phyloP scores from a whole-genome alignment of 352 stramenopile genomes.

The Discostella stelligera region DNA sequence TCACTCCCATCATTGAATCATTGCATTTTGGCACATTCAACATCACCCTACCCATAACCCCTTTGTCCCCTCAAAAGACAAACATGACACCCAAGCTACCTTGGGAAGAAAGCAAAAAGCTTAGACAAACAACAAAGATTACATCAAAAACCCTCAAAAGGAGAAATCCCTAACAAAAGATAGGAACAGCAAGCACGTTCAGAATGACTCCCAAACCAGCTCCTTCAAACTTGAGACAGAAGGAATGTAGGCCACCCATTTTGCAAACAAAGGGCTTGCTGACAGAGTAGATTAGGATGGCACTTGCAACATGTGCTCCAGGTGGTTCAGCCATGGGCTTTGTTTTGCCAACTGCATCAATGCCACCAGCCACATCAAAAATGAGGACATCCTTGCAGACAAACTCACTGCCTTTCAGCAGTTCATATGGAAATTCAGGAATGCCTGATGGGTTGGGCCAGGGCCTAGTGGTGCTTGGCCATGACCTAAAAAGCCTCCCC shows the following conservation, averaged over 20 bases:
- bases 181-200: not conserved
- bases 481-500: not conserved
- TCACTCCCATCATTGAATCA: conserved; percentile 2
- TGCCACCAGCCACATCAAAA: conserved; percentile 3
- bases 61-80: not conserved
- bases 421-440: not conserved
- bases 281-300: not conserved
- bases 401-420: not conserved
- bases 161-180: not conserved
- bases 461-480: conserved; percentile 10
- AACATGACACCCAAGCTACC: too few species aligned
- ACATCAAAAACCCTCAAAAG: not conserved
- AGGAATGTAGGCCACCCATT: not conserved
- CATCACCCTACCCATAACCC: not conserved
- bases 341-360: conserved; percentile 14
- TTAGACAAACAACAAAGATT: not conserved
- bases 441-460: not conserved
- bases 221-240: not conserved
- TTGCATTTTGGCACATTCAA: conserved; percentile 2
- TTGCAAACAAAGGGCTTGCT: not conserved
- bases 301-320: conserved; percentile 5
- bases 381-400: not conserved
- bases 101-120: too few species aligned
- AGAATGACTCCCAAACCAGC: not conserved
- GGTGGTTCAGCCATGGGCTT: not conserved